A percentile compares a stretch with the other conserved stretches of the same genome.
These are phyloP conservation scores for Xylaria sp. DNA, from an alignment of 2,329 filamentous ascomycete species.

Conservation along the genomic window DNA sequence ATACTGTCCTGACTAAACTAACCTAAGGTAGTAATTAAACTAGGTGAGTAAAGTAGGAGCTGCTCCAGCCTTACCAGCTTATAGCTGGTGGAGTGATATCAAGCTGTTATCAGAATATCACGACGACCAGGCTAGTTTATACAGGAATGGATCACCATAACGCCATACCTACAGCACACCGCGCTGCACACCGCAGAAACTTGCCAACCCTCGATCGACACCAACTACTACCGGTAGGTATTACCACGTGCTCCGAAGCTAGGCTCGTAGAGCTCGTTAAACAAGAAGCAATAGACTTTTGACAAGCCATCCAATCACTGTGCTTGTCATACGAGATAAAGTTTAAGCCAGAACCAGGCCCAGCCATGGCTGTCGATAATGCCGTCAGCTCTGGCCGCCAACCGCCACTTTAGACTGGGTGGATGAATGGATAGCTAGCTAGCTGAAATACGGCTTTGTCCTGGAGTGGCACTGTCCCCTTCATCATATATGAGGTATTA, in stretches of 20 bases:
- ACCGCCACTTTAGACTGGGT: background rate
- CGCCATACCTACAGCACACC: background rate
- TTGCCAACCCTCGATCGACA: conserved; percentile 10
- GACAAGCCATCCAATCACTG: conserved; percentile 22
- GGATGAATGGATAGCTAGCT: background rate
- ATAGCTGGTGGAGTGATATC: conserved; percentile 12
- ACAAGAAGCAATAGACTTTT: background rate
- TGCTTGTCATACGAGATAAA: conserved; percentile 16
- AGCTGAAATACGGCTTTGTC: background rate
- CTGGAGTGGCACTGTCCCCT: background rate
- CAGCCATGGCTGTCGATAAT: conserved; percentile 7
- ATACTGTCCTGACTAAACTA: background rate
- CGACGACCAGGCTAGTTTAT: conserved; percentile 10
- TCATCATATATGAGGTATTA: conserved; percentile 24
- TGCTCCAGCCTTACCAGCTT: conserved; percentile 32
- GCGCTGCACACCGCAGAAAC: conserved; percentile 6
- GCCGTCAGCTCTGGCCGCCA: conserved; percentile 7
- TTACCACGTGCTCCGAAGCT: conserved; percentile 24
- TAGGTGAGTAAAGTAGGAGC: conserved; percentile 14
- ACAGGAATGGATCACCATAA: conserved; percentile 10
- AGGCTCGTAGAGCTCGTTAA: conserved; percentile 4
- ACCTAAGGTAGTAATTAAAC: conserved; percentile 10
- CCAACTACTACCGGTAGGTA: conserved; percentile 1
- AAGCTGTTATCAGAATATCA: conserved; percentile 32
- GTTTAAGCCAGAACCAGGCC: conserved; percentile 1